Conservation (phyloP, 805 yeast genomes). For the Barnettozyma salicaria region DNA sequence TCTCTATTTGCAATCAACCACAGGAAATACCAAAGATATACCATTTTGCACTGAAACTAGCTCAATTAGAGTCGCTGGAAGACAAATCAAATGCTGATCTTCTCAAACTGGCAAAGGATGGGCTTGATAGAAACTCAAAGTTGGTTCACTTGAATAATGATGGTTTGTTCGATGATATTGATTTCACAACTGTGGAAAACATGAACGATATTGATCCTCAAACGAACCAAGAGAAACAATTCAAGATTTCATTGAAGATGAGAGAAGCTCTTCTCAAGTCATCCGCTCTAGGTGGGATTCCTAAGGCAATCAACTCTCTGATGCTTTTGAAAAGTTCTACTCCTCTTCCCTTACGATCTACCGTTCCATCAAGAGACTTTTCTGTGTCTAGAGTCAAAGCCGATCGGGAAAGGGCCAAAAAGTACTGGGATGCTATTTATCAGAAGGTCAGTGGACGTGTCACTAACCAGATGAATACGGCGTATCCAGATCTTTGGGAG, state of each 20-base stretch:
- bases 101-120: constrained; percentile 13
- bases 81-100: background rate
- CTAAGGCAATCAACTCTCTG: constrained; percentile 77
- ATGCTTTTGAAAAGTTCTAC: constrained; percentile 58
- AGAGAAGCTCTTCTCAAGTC: constrained; percentile 77
- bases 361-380: constrained; percentile 26
- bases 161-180: constrained; percentile 10
- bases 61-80: constrained; percentile 18
- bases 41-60: constrained; percentile 51
- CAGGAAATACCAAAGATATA: constrained; percentile 71
- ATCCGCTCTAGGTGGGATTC: constrained; percentile 76
- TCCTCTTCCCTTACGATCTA: constrained; percentile 43
- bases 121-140: constrained; percentile 18
- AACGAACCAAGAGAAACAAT: constrained; percentile 16
- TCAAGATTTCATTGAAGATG: constrained; percentile 43
- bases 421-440: constrained; percentile 70
- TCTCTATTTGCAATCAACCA: constrained; percentile 78
- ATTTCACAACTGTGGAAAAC: constrained; percentile 21
- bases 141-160: constrained; percentile 10
- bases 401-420: constrained; percentile 42
- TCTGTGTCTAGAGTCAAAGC: constrained; percentile 28
- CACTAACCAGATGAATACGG: constrained; percentile 54
- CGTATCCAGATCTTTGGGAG: constrained; percentile 84
- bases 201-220: background rate
- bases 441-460: constrained; percentile 69